phyloP scores from a whole-genome alignment of 495 filamentous ascomycete species.

The Parathielavia hyrcaniae region DNA sequence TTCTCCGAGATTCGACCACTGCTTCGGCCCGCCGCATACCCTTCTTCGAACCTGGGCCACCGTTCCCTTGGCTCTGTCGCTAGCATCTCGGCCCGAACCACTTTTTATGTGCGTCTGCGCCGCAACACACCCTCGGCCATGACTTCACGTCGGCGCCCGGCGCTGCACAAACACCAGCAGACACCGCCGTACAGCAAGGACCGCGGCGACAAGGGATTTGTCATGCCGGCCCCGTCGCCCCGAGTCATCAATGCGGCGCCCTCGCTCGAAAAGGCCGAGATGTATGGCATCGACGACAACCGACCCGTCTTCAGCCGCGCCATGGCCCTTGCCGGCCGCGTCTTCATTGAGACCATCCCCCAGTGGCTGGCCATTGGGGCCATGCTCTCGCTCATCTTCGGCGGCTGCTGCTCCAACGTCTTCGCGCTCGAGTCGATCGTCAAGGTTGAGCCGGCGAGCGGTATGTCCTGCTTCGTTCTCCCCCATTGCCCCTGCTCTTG shows the following conservation, averaged over 20 bases:
- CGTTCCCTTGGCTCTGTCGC: background rate
- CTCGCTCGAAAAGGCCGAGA: conserved; percentile 50
- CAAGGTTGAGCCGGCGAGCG: conserved; percentile 66
- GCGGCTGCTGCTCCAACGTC: conserved; percentile 96
- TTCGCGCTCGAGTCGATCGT: conserved; percentile 94
- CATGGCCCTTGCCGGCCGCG: conserved; percentile 49
- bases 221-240: conserved; percentile 33
- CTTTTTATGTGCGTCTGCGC: conserved; percentile 23
- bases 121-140: conserved; percentile 26
- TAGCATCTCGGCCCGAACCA: background rate
- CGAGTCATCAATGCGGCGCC: conserved; percentile 51
- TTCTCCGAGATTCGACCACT: too few species aligned
- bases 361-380: conserved; percentile 60
- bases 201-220: conserved; percentile 30
- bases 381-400: conserved; percentile 87
- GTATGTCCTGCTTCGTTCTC: conserved; percentile 32
- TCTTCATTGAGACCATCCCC: conserved; percentile 57
- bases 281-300: conserved; percentile 52
- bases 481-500: background rate
- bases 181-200: conserved; percentile 29
- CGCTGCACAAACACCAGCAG: conserved; percentile 34
- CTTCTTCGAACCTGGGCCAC: background rate
- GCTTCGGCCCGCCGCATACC: too few species aligned
- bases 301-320: conserved; percentile 48
- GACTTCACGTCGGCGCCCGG: conserved; percentile 33